Evolutionary conservation across 2,329 filamentous ascomycete genomes (phyloP), one percentile per base, ranked within the genome.

Genomic region (Neofusicoccum sp.): DNA sequence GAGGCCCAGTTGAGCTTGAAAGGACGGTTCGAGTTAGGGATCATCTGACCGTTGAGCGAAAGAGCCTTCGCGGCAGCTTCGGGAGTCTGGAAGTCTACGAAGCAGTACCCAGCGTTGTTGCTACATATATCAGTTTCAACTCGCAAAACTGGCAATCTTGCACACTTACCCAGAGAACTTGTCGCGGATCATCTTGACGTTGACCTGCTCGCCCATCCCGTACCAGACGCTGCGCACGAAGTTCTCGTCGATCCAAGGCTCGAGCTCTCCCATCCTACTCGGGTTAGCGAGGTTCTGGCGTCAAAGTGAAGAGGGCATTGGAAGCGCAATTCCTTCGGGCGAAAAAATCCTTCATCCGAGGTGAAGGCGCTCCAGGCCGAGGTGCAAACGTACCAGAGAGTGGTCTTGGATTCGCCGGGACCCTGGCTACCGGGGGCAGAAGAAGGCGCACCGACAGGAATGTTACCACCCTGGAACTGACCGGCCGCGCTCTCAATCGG

Each of bases 1-100:
- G 92, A 96, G 67, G 95, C 95, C 95, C 95, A 99, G 85, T 99
- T 99, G 63, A 99, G 87, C 84, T 98, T 98, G 85, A 99, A 99
- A 51, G 91, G 89, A 44, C 95, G 91, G 70, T 89, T 89, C 63
- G 92, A 96, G 84, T 97, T 97, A 47, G 93, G 93, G 67, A 99
- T 96, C 49, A 90, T 81, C 61, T 86, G 89, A 53, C 95, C 93
- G 75, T 96, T 98, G 53, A 98, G 83, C 48, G 83, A 82, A n/a
- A 99, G 84, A 38, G 95, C 95, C 82, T 96, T 97, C 70, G 86
- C 89, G 43, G 95, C 95, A 63, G 93, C 90, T 40, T 93, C 91
- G 8, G 92, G 84, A 68, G 83, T 88, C 61, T 85, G 73, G 71
- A 99, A 99, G 75, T 98, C 95, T 70, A 98, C 92, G 76, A 99